A percentile compares a stretch with the other conserved stretches of the same genome.
Evolutionary conservation across 1,284 basidiomycete genomes (phyloP).

Genomic region (Microbotryomycetes sp.): DNA sequence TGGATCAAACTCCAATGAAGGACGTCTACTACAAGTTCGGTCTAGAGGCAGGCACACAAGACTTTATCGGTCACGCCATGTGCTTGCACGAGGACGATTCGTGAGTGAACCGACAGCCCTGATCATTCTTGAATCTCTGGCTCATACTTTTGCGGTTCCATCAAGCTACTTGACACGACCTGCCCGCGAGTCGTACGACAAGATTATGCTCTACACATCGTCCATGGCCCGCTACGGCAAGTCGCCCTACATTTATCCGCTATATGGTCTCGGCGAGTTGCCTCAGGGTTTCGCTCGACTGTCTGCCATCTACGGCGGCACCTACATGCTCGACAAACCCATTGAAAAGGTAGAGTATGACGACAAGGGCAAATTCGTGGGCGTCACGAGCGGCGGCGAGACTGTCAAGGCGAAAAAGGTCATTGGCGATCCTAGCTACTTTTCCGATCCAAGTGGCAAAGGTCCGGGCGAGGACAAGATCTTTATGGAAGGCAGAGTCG

Average conservation of each 20-base stretch:
- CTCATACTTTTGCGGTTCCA: neutral
- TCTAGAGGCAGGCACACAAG: conserved; percentile 92
- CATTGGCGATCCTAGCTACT: conserved; percentile 97
- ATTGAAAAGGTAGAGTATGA: conserved; percentile 87
- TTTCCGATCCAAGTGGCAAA: conserved; percentile 57
- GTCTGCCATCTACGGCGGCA: conserved; percentile 97
- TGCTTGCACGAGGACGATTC: conserved; percentile 96
- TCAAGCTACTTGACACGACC: conserved; percentile 83
- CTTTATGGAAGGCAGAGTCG: conserved; percentile 86
- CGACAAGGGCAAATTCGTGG: conserved; percentile 78
- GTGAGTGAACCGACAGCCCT: conserved; percentile 50
- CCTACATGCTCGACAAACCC: conserved; percentile 98
- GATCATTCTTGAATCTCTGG: neutral
- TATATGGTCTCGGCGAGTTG: conserved; percentile 97
- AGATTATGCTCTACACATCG: conserved; percentile 93
- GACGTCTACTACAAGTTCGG: conserved; percentile 94
- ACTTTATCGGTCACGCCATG: conserved; percentile 99
- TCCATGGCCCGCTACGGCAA: conserved; percentile 99
- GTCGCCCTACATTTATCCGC: conserved; percentile 98
- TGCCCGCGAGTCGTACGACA: conserved; percentile 83
- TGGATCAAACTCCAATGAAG: conserved; percentile 85
- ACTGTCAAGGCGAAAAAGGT: conserved; percentile 96
- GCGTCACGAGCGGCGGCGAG: conserved; percentile 83
- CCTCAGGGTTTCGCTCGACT: conserved; percentile 98
- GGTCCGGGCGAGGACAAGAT: conserved; percentile 55